phyloP scores from a whole-genome alignment of 2,329 filamentous ascomycete genomes.

The Lecanicillium sp. region DNA sequence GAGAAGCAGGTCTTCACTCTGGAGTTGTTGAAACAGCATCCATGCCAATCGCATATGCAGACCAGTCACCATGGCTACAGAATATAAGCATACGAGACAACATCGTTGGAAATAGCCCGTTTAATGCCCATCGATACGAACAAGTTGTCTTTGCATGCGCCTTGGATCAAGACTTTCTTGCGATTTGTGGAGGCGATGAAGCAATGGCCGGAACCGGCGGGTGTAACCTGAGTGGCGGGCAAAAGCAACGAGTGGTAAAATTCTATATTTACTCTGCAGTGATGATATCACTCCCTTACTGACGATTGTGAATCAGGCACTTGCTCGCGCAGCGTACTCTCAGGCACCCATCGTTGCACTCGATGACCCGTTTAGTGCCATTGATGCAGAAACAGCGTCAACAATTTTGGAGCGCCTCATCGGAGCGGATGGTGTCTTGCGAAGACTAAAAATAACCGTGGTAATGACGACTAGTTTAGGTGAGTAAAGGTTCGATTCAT shows the following conservation, averaged over 20 bases:
- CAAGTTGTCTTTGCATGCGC: background rate
- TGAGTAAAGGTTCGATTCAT: background rate
- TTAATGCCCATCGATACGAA: background rate
- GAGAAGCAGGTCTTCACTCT: too few species aligned
- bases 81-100: background rate
- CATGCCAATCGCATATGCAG: too few species aligned
- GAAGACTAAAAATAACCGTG: background rate
- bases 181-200: background rate
- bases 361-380: background rate
- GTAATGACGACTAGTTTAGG: background rate
- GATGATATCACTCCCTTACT: too few species aligned
- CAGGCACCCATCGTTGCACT: background rate
- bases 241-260: background rate
- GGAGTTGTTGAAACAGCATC: background rate
- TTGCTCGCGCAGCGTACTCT: background rate
- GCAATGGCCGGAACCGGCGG: background rate
- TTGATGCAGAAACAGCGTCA: background rate
- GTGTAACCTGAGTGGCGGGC: constrained; percentile 2
- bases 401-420: background rate
- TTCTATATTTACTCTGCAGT: too few species aligned
- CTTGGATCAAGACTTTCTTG: background rate
- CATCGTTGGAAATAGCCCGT: background rate
- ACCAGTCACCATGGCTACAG: background rate
- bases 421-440: background rate
- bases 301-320: too few species aligned